Conservation (phyloP, 2,329 filamentous ascomycete genomes). For the Apiospora malaysiana region DNA sequence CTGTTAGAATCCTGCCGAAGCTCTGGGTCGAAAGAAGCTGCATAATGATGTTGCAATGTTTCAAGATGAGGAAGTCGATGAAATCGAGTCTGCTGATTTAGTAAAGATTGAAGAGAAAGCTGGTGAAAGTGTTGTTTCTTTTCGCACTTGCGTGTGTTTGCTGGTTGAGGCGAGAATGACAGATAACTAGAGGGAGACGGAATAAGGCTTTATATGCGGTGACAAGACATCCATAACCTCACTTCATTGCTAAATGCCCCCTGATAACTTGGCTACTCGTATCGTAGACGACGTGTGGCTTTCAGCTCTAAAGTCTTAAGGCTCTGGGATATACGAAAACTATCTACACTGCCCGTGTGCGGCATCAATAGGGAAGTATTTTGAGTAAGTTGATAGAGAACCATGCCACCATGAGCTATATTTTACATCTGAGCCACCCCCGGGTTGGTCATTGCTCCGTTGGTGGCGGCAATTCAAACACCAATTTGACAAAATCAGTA, state of each 20-base stretch:
- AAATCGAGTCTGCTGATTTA: background rate
- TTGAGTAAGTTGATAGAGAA: background rate
- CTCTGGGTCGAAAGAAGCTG: constrained; percentile 8
- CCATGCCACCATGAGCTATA: background rate
- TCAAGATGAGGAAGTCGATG: background rate
- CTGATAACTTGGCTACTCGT: too few relatives aligned
- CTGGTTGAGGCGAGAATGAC: background rate
- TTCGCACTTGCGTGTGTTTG: background rate
- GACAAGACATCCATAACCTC: background rate
- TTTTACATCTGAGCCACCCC: background rate
- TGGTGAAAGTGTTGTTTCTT: background rate
- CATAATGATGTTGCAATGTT: background rate
- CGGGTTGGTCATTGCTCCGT: background rate
- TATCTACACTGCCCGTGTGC: background rate
- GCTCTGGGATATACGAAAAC: background rate
- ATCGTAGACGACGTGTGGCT: background rate
- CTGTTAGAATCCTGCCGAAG: background rate
- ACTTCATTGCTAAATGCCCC: too few relatives aligned
- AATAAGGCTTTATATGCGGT: background rate
- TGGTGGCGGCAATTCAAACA: background rate
- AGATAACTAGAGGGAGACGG: too few relatives aligned
- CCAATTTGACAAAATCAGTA: background rate
- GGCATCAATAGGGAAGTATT: background rate
- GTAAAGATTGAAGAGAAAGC: background rate
- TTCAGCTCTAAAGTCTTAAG: too few relatives aligned